Conservation (phyloP, 768 basidiomycete species). For the Xerocomus spinulosus region DNA sequence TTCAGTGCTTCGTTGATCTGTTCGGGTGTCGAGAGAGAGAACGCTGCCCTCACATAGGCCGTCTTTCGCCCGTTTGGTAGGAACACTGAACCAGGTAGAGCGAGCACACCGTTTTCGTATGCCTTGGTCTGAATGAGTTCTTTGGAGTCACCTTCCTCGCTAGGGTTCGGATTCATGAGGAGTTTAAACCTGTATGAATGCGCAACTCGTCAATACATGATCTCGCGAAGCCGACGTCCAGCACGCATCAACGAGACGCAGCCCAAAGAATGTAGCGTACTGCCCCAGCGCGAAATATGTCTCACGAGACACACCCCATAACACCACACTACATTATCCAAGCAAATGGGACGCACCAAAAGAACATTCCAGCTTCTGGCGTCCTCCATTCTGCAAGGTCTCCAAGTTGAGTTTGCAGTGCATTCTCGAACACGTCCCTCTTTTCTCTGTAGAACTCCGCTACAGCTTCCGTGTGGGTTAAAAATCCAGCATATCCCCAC, state of each 20-base stretch:
- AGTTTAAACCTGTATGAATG: slow-evolving; percentile 60
- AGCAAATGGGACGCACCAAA: slow-evolving; percentile 51
- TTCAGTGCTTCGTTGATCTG: slow-evolving; percentile 72
- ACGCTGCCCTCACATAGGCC: slow-evolving; percentile 76
- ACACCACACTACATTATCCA: slow-evolving; percentile 6
- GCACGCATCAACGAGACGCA: slow-evolving; percentile 4
- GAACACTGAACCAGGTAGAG: slow-evolving; percentile 82
- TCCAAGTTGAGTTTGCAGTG: slow-evolving; percentile 70
- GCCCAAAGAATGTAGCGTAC: not conserved
- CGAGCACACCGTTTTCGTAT: slow-evolving; percentile 79
- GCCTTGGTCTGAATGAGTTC: slow-evolving; percentile 70
- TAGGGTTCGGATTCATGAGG: slow-evolving; percentile 35
- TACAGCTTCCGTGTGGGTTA: slow-evolving; percentile 60
- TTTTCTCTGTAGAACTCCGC: slow-evolving; percentile 70
- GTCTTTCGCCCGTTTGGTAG: slow-evolving; percentile 66
- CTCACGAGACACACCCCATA: slow-evolving; percentile 2
- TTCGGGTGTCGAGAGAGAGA: slow-evolving; percentile 61
- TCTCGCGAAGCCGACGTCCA: slow-evolving; percentile 4
- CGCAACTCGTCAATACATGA: slow-evolving; percentile 16
- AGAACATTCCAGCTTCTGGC: slow-evolving; percentile 85
- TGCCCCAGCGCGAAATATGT: slow-evolving; percentile 1
- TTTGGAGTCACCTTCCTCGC: slow-evolving; percentile 61
- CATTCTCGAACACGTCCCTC: slow-evolving; percentile 72
- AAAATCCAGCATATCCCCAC: slow-evolving; percentile 78
- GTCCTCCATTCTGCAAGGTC: slow-evolving; percentile 70